Evolutionary conservation across 2,329 filamentous ascomycete species (phyloP), one percentile per base, ranked within the genome.

Genomic region (Elsinoe fawcettii): DNA sequence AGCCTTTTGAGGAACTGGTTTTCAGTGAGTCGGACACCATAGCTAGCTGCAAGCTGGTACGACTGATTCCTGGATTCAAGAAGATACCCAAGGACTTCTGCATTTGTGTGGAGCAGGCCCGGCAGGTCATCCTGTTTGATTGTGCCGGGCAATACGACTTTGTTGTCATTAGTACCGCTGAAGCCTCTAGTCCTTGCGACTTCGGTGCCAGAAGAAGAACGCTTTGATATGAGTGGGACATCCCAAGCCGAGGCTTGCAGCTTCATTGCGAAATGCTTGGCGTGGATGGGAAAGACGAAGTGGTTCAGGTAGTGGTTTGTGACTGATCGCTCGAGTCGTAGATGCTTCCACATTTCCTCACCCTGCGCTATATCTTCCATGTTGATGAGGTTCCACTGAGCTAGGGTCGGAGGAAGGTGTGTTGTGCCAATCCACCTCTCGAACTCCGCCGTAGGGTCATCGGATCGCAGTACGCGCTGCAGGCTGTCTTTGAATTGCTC

Each of bases 121-220:
- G 74, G 69, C 0, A 89, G 73, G 59, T 89, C 84, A 0, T 80
- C 69, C 54, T 88, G 84, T 18, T 71, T 66, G 18, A 88, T 81
- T 0, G 75, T 82, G n/a, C 82, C 66, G 0, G 86, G 86, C 0
- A 88, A 68, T 32, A 86, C 73, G 0, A 69, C 71, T 36, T 77
- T 74, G 18, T 80, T 82, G 64, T 89, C 86, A 44, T 87, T 88
- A 0, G 86, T 89, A 0, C 86, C 86, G 6, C 82, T 86, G 65
- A 90, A 90, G 0, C 86, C 86, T 0, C 84, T 87, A 0, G 84
- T 86, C 23, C 53, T 30, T 27, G 34, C 16, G 9, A 30, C 9
- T 5, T 9, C 9, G 27, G 5, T 30, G 27, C 9, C 27, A 30
- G 27, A 30, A 9, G 27, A 30, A 30, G 5, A 5, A 30, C n/a